Evolutionary conservation across 1,284 basidiomycete genomes (phyloP), one percentile per base, ranked within the genome.

Genomic region (Chalciporus sp.): DNA sequence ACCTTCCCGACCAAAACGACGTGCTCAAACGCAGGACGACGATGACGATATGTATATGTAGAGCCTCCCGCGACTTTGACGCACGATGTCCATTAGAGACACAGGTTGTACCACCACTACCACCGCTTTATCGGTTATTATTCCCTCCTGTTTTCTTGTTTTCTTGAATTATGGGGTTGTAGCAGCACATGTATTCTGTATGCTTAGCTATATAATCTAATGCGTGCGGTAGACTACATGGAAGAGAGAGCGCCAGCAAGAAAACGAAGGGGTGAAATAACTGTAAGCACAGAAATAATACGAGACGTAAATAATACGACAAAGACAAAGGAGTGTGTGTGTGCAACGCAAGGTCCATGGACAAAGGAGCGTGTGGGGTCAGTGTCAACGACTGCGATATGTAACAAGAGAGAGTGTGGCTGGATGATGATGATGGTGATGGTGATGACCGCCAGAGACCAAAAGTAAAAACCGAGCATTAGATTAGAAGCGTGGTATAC

Each of bases 11-110:
- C 27, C 52, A 17, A 56, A 50, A 56, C 60, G 60, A 46, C 62
- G 57, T 7, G 48, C 49, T 0, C 58, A 26, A 2, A 20, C 42
- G 28, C 64, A 49, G 11, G 49, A 55, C 4, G 59, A 61, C 7
- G 62, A 63, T 0, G 52, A 68, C 3, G 67, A 70, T 5, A 60
- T 71, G 68, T 70, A 71, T 20, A n/a, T 64, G 29, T 71, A 56
- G 41, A 40, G 19, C 20, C 26, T 26, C 29, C 3, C 8, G 29
- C 29, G 29, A 14, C 29, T 31, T 31, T 9, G 29, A 14, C 29
- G 8, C 29, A 14, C 12, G 4, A 9, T 31, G 4, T 31, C 8
- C 12, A 10, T 9, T 31, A 31, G 20, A 47, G 20, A 19, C 19
- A n/a, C 8, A n/a, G 33, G 11, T 16, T 35, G 33, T 35, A 40